These are phyloP conservation scores for Aspergillus ochraceoroseus DNA, from an alignment of 2,329 filamentous ascomycete genomes.

Conservation along the genomic window DNA sequence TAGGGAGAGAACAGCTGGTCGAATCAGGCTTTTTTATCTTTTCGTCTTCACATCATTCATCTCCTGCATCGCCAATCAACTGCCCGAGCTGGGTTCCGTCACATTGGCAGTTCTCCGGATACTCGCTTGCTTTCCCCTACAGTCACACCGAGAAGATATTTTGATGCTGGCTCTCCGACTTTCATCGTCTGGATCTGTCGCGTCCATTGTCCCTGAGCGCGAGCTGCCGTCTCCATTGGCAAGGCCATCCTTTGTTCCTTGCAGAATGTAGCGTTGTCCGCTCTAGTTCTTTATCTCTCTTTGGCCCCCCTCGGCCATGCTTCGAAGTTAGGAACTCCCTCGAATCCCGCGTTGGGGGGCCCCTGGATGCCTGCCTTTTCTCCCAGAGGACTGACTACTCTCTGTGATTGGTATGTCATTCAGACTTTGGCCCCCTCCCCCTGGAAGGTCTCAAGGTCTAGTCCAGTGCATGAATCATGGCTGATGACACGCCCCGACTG, in stretches of 20 bases:
- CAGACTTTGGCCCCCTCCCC: neutral
- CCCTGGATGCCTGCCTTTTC: neutral
- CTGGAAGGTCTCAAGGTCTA: slow-evolving; percentile 21
- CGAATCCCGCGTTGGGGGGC: neutral
- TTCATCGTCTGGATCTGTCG: no score
- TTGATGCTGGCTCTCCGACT: no score
- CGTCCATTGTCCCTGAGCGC: no score
- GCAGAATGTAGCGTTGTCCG: no score
- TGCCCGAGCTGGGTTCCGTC: neutral
- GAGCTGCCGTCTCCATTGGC: no score
- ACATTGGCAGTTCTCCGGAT: slow-evolving; percentile 1
- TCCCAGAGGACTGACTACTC: neutral
- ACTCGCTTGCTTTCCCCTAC: slow-evolving; percentile 4
- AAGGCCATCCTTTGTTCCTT: no score
- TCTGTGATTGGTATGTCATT: slow-evolving; percentile 3
- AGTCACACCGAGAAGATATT: slow-evolving; percentile 5
- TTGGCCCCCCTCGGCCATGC: neutral
- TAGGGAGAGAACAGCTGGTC: slow-evolving; percentile 4
- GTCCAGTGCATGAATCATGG: slow-evolving; percentile 28
- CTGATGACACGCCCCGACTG: slow-evolving; percentile 19
- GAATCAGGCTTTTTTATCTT: no score
- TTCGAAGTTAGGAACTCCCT: neutral
- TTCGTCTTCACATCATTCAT: slow-evolving; percentile 10
- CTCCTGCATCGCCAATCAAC: slow-evolving; percentile 5
- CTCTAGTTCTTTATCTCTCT: no score